Conservation (phyloP, 345 rosid species). For the Syzygium grande region DNA sequence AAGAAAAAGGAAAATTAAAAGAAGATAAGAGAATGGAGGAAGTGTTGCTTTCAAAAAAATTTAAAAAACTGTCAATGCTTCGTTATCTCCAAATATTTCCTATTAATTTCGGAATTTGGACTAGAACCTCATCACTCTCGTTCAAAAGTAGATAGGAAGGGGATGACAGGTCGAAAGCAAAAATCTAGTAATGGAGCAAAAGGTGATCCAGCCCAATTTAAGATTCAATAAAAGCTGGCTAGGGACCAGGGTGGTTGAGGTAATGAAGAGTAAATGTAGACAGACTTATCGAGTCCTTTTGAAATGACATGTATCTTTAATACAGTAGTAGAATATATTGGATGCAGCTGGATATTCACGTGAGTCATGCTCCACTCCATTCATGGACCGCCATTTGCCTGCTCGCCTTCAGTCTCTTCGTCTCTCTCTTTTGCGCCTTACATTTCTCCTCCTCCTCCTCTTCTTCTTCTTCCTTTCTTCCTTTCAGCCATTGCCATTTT, state of each 20-base stretch:
- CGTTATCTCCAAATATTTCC: too few relatives aligned
- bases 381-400: neutral
- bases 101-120: too few relatives aligned
- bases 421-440: neutral
- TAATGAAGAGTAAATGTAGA: neutral
- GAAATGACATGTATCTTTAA: neutral
- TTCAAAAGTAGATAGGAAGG: too few relatives aligned
- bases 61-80: neutral
- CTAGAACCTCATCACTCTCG: neutral
- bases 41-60: too few relatives aligned
- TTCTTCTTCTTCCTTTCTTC: neutral
- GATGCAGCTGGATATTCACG: neutral
- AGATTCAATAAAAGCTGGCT: neutral
- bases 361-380: neutral
- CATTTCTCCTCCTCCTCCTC: neutral
- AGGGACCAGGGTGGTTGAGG: neutral
- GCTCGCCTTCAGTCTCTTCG: neutral
- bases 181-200: rapidly evolving
- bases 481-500: neutral
- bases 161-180: neutral
- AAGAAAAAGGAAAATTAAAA: too few relatives aligned
- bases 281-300: neutral
- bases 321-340: neutral
- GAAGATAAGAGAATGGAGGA: neutral
- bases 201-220: neutral